Evolutionary conservation across 768 basidiomycete species (phyloP).

Genomic region (Leccinum barrowsii): DNA sequence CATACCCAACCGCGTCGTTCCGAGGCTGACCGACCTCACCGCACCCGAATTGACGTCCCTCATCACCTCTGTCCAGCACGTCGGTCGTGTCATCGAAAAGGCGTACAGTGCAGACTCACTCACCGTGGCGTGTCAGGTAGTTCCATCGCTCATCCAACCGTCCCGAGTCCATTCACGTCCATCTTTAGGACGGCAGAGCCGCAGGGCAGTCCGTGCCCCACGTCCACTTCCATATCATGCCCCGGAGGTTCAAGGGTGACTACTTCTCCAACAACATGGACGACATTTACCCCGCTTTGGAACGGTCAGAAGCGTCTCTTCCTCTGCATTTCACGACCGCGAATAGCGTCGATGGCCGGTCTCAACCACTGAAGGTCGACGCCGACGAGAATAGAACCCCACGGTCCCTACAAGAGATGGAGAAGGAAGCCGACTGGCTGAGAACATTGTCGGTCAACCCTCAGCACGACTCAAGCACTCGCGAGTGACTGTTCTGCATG

Average conservation of each 20-base stretch:
- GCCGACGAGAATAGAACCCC: conserved; percentile 66
- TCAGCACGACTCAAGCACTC: not conserved
- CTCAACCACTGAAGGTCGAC: conserved; percentile 53
- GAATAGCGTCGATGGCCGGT: conserved; percentile 14
- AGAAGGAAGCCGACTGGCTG: conserved; percentile 71
- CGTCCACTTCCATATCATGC: conserved; percentile 94
- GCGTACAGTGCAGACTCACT: conserved; percentile 81
- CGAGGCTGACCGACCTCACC: conserved; percentile 52
- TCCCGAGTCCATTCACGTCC: conserved; percentile 2
- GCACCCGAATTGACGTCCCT: conserved; percentile 74
- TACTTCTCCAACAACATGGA: conserved; percentile 61
- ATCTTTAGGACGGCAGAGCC: conserved; percentile 74
- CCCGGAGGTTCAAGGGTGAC: conserved; percentile 70
- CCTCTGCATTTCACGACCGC: conserved; percentile 34
- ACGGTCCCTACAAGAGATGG: conserved; percentile 72
- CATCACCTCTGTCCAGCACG: conserved; percentile 73
- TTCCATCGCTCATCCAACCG: conserved; percentile 1
- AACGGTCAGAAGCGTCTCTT: conserved; percentile 56
- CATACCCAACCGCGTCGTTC: conserved; percentile 51
- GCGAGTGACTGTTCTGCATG: not conserved
- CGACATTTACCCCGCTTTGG: conserved; percentile 77
- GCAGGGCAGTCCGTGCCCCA: conserved; percentile 75
- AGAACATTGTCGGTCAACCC: conserved; percentile 44
- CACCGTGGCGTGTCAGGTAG: conserved; percentile 88
- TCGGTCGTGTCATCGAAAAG: conserved; percentile 76